phyloP scores from a whole-genome alignment of 2,329 filamentous ascomycete genomes.

The Pseudocercospora macadamiae region DNA sequence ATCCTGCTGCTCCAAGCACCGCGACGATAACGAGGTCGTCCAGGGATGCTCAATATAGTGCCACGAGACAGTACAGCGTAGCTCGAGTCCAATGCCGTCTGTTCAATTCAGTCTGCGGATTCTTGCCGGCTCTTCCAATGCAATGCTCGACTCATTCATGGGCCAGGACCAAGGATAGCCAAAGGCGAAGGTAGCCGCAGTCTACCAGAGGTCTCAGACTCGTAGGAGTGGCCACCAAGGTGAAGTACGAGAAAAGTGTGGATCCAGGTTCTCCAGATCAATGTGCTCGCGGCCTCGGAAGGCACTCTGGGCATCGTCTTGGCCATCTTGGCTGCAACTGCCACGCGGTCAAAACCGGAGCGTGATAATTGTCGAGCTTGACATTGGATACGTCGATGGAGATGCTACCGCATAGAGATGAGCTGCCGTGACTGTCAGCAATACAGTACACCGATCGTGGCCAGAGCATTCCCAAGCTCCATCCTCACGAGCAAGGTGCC shows the following conservation, averaged over 20 bases:
- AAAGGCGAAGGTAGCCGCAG: too few relatives aligned
- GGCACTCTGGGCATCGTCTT: slow-evolving; percentile 6
- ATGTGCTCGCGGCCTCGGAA: slow-evolving; percentile 3
- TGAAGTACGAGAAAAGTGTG: background rate
- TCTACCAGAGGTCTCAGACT: too few relatives aligned
- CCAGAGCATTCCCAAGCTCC: background rate
- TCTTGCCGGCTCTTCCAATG: too few relatives aligned
- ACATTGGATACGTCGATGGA: background rate
- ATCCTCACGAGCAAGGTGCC: background rate
- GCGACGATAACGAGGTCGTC: too few relatives aligned
- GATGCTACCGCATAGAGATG: background rate
- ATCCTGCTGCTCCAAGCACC: too few relatives aligned
- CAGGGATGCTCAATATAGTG: background rate
- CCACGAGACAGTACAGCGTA: too few relatives aligned
- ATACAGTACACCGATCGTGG: background rate
- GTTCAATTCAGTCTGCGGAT: too few relatives aligned
- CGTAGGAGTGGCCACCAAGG: slow-evolving; percentile 1
- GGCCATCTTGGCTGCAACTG: slow-evolving; percentile 2
- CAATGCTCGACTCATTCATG: too few relatives aligned
- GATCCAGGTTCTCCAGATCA: slow-evolving; percentile 2
- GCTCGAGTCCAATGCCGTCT: too few relatives aligned
- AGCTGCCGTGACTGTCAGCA: background rate
- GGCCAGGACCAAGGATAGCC: too few relatives aligned
- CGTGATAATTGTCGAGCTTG: background rate
- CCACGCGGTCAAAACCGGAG: background rate